These are phyloP conservation scores for Gyrodon lividus DNA, from an alignment of 768 basidiomycete genomes.

Conservation along the genomic window DNA sequence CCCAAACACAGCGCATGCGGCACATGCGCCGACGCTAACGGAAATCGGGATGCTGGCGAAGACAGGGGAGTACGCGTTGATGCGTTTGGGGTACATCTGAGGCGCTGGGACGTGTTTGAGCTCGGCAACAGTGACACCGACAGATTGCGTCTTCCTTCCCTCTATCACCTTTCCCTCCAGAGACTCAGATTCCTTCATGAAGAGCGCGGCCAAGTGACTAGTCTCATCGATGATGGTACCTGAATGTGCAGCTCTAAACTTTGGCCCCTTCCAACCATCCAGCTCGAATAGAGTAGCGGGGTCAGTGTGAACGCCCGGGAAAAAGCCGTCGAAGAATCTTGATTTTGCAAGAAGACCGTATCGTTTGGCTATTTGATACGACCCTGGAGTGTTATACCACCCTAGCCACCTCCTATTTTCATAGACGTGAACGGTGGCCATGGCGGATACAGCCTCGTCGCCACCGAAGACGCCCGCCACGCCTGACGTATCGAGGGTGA, in stretches of 20 bases:
- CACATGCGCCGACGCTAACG: conserved; percentile 28
- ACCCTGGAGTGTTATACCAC: conserved; percentile 40
- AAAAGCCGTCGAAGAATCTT: conserved; percentile 34
- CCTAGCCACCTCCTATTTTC: conserved; percentile 34
- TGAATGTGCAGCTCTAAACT: conserved; percentile 32
- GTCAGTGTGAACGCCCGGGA: conserved; percentile 33
- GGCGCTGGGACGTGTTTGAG: conserved; percentile 22
- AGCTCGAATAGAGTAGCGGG: conserved; percentile 33
- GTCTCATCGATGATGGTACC: conserved; percentile 32
- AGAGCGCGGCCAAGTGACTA: conserved; percentile 31
- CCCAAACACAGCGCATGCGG: conserved; percentile 24
- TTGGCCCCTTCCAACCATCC: conserved; percentile 31
- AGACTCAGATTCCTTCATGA: conserved; percentile 24
- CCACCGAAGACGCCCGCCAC: conserved; percentile 39
- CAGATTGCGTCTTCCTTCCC: conserved; percentile 24
- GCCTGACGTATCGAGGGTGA: conserved; percentile 32
- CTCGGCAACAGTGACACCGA: conserved; percentile 29
- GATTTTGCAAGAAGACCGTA: conserved; percentile 34
- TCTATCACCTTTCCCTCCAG: conserved; percentile 13
- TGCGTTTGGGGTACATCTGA: conserved; percentile 17
- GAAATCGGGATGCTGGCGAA: conserved; percentile 33
- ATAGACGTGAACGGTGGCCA: conserved; percentile 37
- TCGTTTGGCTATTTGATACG: conserved; percentile 34
- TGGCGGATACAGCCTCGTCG: conserved; percentile 38
- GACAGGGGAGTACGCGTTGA: conserved; percentile 19